Percentiles rank a stretch among this genome's conserved stretches.
These are phyloP conservation scores for Hypoxylon sp. DNA, from an alignment of 2,329 filamentous ascomycete species.

Conservation along the genomic window DNA sequence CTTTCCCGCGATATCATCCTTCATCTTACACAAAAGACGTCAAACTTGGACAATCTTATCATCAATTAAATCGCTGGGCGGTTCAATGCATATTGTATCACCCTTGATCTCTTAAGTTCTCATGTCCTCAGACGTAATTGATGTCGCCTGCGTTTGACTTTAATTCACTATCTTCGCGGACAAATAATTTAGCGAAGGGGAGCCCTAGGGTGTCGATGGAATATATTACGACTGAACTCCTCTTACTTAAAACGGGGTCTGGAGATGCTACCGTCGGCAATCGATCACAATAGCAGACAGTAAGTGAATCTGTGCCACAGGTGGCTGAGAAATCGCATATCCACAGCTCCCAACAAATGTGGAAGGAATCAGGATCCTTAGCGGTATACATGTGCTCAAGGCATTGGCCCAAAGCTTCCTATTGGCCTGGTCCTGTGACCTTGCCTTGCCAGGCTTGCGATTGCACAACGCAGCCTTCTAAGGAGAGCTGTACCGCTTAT, in stretches of 20 bases:
- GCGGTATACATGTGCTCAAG: slow-evolving; percentile 43
- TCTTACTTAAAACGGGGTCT: no score
- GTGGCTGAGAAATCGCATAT: slow-evolving; percentile 8
- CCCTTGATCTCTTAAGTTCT: no score
- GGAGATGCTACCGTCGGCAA: no score
- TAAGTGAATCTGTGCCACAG: not conserved
- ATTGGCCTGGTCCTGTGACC: slow-evolving; percentile 41
- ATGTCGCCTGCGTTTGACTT: no score
- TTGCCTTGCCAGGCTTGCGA: slow-evolving; percentile 4
- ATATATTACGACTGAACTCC: no score
- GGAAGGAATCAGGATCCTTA: slow-evolving; percentile 33
- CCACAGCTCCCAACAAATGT: slow-evolving; percentile 11
- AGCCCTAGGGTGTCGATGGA: no score
- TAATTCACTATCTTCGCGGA: no score
- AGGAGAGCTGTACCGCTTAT: slow-evolving; percentile 9
- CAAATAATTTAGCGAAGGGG: no score
- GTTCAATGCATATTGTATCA: not conserved
- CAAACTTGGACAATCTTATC: not conserved
- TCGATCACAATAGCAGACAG: not conserved
- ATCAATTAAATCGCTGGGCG: not conserved
- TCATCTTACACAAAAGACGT: not conserved
- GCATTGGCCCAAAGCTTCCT: slow-evolving; percentile 39
- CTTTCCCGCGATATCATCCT: not conserved
- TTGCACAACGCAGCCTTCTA: slow-evolving; percentile 10
- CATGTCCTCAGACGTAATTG: no score